Base-by-base conservation (phyloP, 148 eudicot genomes). In the Cornus florida region DNA sequence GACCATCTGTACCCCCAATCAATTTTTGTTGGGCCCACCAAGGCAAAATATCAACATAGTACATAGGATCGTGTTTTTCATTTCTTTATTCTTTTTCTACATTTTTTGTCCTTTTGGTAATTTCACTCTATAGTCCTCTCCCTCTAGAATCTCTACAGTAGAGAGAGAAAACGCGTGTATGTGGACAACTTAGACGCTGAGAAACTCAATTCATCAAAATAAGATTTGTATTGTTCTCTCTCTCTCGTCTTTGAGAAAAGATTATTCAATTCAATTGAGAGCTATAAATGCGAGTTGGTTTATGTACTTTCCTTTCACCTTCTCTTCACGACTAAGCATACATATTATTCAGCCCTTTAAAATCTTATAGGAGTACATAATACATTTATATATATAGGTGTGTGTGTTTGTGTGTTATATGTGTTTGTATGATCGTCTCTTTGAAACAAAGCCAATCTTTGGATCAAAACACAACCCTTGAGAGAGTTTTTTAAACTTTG, bases 211-310 rank as follows among this genome's bases (percentile, higher is more conserved):
- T 28, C 1, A 1, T 28, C 28, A 28, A 28, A 28, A 28, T 28
- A 28, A 28, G 28, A 0, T 28, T 28, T 28, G 28, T 28, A 28
- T 28, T 28, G 28, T 64, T 75, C 77, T 64, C 6, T 13, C 22
- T 65, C 69, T 14, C 23, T 22, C 78, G 28, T 35, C 22, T 19
- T 53, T 35, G 64, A 57, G 5, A 57, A 57, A 57, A 57, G 53
- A 53, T 1, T 62, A 62, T 62, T 62, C 22, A 62, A 62, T 20
- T 17, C 23, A 62, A 62, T 0, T 19, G 64, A 77, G 24, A 60
- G 70, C 80, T 76, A 76, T 86, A 78, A 88, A 86, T 88, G 84
- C 83, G 68, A 83, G 91, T 84, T 81, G 91, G 86, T 86, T 88
- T 65, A 78, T 84, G 84, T 74, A 82, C 82, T 77, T 77, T 77